Evolutionary conservation across 1,284 basidiomycete species (phyloP).

Genomic region (Pyrrhoderma lamaoense): DNA sequence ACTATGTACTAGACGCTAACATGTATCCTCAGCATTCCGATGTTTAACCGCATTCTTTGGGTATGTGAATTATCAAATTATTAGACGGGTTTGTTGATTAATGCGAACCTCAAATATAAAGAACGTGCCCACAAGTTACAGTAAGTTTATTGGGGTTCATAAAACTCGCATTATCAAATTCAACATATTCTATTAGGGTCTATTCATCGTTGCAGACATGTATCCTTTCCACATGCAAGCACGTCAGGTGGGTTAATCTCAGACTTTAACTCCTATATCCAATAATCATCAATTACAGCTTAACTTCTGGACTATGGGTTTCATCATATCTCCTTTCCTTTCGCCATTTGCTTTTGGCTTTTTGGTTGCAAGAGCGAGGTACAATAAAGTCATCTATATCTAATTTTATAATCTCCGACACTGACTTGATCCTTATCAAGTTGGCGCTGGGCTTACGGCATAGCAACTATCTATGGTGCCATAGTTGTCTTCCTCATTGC

Average conservation of each 20-base stretch:
- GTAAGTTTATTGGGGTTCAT: slow-evolving; percentile 30
- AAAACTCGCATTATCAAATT: no score
- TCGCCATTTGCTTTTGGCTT: slow-evolving; percentile 68
- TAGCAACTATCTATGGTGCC: slow-evolving; percentile 27
- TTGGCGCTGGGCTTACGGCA: slow-evolving; percentile 68
- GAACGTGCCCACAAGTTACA: slow-evolving; percentile 62
- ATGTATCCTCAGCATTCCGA: slow-evolving; percentile 45
- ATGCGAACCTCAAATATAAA: slow-evolving; percentile 22
- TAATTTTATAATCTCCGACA: not conserved
- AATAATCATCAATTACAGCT: slow-evolving; percentile 31
- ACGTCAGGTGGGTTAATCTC: slow-evolving; percentile 40
- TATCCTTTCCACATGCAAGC: slow-evolving; percentile 74
- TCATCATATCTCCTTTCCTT: slow-evolving; percentile 44
- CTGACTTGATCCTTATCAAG: slow-evolving; percentile 23
- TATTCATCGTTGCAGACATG: slow-evolving; percentile 60
- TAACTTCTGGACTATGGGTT: slow-evolving; percentile 67
- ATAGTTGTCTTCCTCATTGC: slow-evolving; percentile 29
- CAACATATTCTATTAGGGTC: slow-evolving; percentile 38
- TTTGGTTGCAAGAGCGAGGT: slow-evolving; percentile 52
- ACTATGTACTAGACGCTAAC: not conserved
- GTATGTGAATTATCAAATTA: slow-evolving; percentile 29
- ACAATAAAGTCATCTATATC: slow-evolving; percentile 9
- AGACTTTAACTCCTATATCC: not conserved
- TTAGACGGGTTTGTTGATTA: not conserved
- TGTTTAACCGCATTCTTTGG: slow-evolving; percentile 66